These are phyloP conservation scores for Discostella stelligera DNA, from an alignment of 352 stramenopile species.

Conservation along the genomic window DNA sequence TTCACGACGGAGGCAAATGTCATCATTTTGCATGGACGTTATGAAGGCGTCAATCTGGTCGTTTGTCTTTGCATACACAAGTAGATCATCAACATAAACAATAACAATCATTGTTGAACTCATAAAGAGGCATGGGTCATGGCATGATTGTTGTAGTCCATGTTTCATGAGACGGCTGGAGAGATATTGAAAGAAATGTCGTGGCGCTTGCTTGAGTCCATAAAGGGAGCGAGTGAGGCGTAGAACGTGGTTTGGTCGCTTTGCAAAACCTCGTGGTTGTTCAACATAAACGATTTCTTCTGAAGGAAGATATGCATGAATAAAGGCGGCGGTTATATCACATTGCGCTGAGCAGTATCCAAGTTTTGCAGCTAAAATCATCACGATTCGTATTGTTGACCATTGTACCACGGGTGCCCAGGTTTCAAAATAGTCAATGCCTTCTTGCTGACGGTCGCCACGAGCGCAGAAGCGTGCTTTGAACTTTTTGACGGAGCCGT, in stretches of 20 bases:
- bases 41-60: no score
- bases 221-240: background rate
- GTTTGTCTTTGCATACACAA: no score
- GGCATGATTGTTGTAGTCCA: no score
- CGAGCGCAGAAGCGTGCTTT: conserved; percentile 31
- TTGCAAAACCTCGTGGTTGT: conserved; percentile 10
- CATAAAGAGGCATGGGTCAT: no score
- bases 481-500: conserved; percentile 27
- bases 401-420: conserved; percentile 10
- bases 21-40: no score
- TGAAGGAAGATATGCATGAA: conserved; percentile 23
- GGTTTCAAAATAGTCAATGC: conserved; percentile 3
- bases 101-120: no score
- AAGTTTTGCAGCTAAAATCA: conserved; percentile 12
- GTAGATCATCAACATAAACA: no score
- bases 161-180: no score
- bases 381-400: conserved; percentile 37
- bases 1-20: no score
- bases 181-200: no score
- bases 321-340: background rate
- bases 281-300: conserved; percentile 18
- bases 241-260: background rate
- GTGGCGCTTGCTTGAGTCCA: no score
- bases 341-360: conserved; percentile 5
- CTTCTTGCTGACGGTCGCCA: conserved; percentile 8